phyloP scores from a whole-genome alignment of 495 filamentous ascomycete species.

The Aspergillus olivimuriae region DNA sequence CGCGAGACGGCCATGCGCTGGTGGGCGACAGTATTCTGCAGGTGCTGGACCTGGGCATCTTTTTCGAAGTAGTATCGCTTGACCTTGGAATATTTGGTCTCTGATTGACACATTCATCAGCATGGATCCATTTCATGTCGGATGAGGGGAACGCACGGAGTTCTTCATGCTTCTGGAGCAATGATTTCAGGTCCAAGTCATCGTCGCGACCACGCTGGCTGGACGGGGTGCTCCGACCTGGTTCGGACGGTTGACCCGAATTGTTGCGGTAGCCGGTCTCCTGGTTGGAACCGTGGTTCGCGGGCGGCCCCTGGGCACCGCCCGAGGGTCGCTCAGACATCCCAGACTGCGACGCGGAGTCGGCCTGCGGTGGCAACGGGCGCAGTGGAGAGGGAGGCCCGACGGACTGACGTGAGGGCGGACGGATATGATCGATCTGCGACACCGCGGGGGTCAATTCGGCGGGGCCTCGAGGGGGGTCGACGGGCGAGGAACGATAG shows the following conservation, averaged over 20 bases:
- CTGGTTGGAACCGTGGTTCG: slow-evolving; percentile 13
- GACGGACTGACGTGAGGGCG: slow-evolving; percentile 58
- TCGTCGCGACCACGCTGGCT: slow-evolving; percentile 48
- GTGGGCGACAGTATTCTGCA: slow-evolving; percentile 94
- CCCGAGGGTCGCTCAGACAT: slow-evolving; percentile 27
- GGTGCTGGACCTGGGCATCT: slow-evolving; percentile 84
- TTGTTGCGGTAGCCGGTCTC: slow-evolving; percentile 14
- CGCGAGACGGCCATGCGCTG: slow-evolving; percentile 91
- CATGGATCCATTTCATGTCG: background rate
- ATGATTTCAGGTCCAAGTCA: slow-evolving; percentile 37
- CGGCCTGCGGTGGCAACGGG: slow-evolving; percentile 16
- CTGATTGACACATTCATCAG: slow-evolving; percentile 35
- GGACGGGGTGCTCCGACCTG: slow-evolving; percentile 55
- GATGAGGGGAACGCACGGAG: slow-evolving; percentile 47
- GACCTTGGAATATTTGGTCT: slow-evolving; percentile 94
- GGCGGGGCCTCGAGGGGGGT: slow-evolving; percentile 16
- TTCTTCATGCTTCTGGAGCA: slow-evolving; percentile 52
- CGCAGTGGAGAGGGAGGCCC: slow-evolving; percentile 31
- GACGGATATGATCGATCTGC: slow-evolving; percentile 25
- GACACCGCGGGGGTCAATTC: slow-evolving; percentile 18
- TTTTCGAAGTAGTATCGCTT: slow-evolving; percentile 97
- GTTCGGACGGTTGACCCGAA: slow-evolving; percentile 22
- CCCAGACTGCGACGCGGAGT: slow-evolving; percentile 14
- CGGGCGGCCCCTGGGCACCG: slow-evolving; percentile 12
- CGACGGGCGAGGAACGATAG: slow-evolving; percentile 34